Evolutionary conservation across 225 moss, liverwort and hornwort genomes (phyloP).

Genomic region (Pseudisothecium myosuroides): DNA sequence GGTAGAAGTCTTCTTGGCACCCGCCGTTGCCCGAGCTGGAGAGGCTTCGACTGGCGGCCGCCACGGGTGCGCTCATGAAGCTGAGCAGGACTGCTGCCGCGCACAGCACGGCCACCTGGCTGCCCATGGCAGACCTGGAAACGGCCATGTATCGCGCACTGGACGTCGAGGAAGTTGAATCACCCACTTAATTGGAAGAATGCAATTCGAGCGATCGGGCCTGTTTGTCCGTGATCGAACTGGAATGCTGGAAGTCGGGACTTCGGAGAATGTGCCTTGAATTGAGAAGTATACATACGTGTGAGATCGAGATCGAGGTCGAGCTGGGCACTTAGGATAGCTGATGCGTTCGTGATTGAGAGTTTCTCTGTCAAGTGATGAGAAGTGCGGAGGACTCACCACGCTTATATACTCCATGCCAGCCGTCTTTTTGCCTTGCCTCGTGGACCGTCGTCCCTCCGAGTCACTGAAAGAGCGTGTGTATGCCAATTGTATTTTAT

Average conservation of each 20-base stretch:
- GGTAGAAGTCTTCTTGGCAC: background rate
- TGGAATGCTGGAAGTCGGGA: background rate
- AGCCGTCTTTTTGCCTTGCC: too few relatives aligned
- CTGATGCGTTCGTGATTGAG: background rate
- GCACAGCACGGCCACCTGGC: background rate
- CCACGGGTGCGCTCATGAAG: background rate
- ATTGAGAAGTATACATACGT: background rate
- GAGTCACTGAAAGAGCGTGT: background rate
- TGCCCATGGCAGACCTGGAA: background rate
- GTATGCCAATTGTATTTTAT: background rate
- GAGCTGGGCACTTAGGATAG: background rate
- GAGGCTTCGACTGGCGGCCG: background rate
- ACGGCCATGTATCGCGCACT: background rate
- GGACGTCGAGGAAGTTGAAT: background rate
- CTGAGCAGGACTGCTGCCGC: background rate
- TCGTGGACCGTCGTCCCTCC: background rate
- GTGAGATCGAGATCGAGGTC: background rate
- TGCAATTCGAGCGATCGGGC: too few relatives aligned
- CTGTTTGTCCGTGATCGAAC: background rate
- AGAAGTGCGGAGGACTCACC: background rate
- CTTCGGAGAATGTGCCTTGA: background rate
- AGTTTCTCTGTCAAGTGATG: background rate
- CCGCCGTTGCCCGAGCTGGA: background rate
- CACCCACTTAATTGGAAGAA: too few relatives aligned
- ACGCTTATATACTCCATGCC: background rate